These are phyloP conservation scores for Cryphonectria naterciae DNA, from an alignment of 2,329 filamentous ascomycete genomes.

Conservation along the genomic window DNA sequence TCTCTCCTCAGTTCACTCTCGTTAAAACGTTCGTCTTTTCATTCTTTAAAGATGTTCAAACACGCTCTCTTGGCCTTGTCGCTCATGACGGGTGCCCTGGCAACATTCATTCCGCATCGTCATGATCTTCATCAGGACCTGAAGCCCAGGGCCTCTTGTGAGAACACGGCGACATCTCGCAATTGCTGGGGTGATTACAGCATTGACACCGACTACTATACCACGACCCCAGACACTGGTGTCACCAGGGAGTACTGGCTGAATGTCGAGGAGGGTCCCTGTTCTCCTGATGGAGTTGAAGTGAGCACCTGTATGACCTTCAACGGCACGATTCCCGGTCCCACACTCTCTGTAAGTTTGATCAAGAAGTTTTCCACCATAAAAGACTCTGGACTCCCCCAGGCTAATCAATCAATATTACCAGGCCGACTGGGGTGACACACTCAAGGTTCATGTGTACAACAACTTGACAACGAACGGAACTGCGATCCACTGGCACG, in stretches of 20 bases:
- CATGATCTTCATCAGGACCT: neutral
- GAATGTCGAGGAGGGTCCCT: conserved; percentile 30
- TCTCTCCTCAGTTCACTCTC: neutral
- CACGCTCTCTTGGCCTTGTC: conserved; percentile 4
- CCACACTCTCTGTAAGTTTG: conserved; percentile 33
- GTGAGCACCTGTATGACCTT: conserved; percentile 35
- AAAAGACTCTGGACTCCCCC: conserved; percentile 4
- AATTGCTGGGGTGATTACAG: conserved; percentile 38
- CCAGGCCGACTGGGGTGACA: conserved; percentile 48
- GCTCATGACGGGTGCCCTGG: conserved; percentile 3
- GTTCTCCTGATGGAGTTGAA: conserved; percentile 32
- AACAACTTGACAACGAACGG: conserved; percentile 56
- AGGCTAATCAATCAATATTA: neutral
- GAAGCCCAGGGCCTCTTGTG: conserved; percentile 20
- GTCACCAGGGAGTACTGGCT: conserved; percentile 35
- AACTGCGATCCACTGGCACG: conserved; percentile 38
- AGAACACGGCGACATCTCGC: conserved; percentile 36
- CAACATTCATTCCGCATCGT: conserved; percentile 16
- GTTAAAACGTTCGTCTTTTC: neutral
- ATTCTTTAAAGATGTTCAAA: conserved; percentile 11
- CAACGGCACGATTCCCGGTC: conserved; percentile 40
- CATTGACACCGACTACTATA: conserved; percentile 40
- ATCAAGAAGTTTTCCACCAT: conserved; percentile 7
- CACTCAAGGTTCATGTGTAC: conserved; percentile 58
- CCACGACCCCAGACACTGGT: conserved; percentile 32